Conservation (phyloP, 139 green algal genomes). For the Chlorella sp. region DNA sequence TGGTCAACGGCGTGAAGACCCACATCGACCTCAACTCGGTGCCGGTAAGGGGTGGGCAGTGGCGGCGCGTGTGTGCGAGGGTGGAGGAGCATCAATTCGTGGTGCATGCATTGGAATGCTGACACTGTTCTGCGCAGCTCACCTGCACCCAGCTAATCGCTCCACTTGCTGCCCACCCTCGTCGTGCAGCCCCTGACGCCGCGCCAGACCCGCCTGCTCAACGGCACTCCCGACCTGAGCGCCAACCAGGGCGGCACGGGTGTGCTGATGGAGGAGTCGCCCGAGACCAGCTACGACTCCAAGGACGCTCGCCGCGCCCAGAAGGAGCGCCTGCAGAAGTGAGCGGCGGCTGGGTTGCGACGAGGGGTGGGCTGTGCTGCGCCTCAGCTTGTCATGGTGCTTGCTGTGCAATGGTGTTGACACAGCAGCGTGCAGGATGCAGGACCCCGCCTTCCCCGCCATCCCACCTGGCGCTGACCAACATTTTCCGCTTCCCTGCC, state of each 20-base stretch:
- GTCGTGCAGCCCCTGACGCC: background rate
- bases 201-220: constrained; percentile 17
- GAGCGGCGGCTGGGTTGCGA: background rate
- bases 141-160: no score
- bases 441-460: no score
- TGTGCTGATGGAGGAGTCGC: constrained; percentile 41
- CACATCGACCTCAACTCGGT: constrained; percentile 73
- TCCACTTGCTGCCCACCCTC: background rate
- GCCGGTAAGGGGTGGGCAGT: constrained; percentile 36
- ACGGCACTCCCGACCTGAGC: background rate
- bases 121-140: no score
- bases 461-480: no score
- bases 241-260: background rate
- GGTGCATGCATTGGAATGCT: no score
- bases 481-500: background rate
- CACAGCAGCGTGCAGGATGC: background rate
- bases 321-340: constrained; percentile 10
- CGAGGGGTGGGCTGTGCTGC: no score
- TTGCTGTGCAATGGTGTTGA: no score
- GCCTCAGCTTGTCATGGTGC: background rate
- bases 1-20: constrained; percentile 76
- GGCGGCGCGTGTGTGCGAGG: no score
- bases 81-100: no score
- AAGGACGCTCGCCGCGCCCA: background rate
- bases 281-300: constrained; percentile 33